Evolutionary conservation across 768 basidiomycete genomes (phyloP), one percentile per base, ranked within the genome.

Genomic region (Rhodotorula diobovata): DNA sequence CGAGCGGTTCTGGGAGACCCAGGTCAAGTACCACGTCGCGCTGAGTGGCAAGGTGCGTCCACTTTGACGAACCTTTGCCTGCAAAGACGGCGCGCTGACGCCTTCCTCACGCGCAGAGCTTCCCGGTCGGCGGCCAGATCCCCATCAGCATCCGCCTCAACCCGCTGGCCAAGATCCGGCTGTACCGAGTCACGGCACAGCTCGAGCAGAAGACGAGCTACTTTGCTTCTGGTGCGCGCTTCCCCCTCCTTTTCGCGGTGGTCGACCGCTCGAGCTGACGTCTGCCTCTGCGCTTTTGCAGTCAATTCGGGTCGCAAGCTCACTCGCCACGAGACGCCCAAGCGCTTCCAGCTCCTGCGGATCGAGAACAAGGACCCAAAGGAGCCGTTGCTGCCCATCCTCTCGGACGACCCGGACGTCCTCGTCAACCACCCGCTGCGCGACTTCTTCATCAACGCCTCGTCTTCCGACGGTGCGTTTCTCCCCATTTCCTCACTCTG

Each of bases 1-100:
- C 25, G 90, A 95, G 78, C 83, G 91, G 30, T 87, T 89, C 76
- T 99, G 94, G 95, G 94, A 97, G 68, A 80, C 83, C 76, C 77
- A 81, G 76, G 79, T 74, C 54, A 78, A 81, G 77, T 80, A 76
- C 46, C 70, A 73, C 32, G 68, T 78, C n/a, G 74, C 70, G 21
- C 39, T 79, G 25, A 69, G 72, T 41, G 76, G 75, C 43, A 76
- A 77, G 68, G 76, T 75, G 50, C 67, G 74, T 39, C 4, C 18
- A 30, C 15, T 12, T 7, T n/a, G n/a, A n/a, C n/a, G n/a, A n/a
- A n/a, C n/a, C n/a, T n/a, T n/a, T n/a, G n/a, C n/a, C n/a, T n/a
- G n/a, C n/a, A n/a, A n/a, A n/a, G n/a, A n/a, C n/a, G n/a, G n/a
- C 48, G 21, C 23, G 35, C 57, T 58, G 39, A 58, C 28, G 21